Percentiles rank a stretch among this genome's conserved stretches.
These are phyloP conservation scores for Striga asiatica DNA, from an alignment of 257 asterid species.

Conservation along the genomic window DNA sequence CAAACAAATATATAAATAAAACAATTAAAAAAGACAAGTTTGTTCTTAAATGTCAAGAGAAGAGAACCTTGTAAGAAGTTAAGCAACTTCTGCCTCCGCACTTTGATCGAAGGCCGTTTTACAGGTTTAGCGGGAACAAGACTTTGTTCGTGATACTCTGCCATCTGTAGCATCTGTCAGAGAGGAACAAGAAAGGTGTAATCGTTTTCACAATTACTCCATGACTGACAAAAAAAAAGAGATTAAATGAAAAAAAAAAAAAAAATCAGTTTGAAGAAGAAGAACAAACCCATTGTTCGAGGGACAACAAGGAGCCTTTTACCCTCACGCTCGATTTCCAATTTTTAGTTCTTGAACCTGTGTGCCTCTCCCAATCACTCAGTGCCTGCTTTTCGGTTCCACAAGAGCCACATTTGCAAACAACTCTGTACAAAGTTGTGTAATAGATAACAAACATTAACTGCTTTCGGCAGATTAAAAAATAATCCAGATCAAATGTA, in stretches of 20 bases:
- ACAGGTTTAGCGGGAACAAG: constrained; percentile 57
- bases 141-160: constrained; percentile 67
- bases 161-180: constrained; percentile 83
- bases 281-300: constrained; percentile 90
- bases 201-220: background rate
- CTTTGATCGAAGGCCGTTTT: constrained; percentile 84
- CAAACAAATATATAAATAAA: constrained; percentile 11
- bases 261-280: constrained; percentile 23
- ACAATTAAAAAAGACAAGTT: too few relatives aligned
- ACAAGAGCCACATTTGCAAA: constrained; percentile 94
- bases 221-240: constrained; percentile 7
- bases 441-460: too few relatives aligned
- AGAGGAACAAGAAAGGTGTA: too few relatives aligned
- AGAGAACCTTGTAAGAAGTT: constrained; percentile 70
- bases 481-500: constrained; percentile 7
- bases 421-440: constrained; percentile 65
- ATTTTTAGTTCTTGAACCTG: constrained; percentile 71
- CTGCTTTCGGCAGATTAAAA: constrained; percentile 11
- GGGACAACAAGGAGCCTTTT: constrained; percentile 72
- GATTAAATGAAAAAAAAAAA: background rate
- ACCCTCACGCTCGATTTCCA: constrained; percentile 93
- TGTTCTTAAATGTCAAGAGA: constrained; percentile 1
- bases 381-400: constrained; percentile 86
- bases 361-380: constrained; percentile 94
- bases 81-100: constrained; percentile 76